Base-by-base conservation (phyloP, 2,329 filamentous ascomycete species). In the Aotearoamyces nothofagi region DNA sequence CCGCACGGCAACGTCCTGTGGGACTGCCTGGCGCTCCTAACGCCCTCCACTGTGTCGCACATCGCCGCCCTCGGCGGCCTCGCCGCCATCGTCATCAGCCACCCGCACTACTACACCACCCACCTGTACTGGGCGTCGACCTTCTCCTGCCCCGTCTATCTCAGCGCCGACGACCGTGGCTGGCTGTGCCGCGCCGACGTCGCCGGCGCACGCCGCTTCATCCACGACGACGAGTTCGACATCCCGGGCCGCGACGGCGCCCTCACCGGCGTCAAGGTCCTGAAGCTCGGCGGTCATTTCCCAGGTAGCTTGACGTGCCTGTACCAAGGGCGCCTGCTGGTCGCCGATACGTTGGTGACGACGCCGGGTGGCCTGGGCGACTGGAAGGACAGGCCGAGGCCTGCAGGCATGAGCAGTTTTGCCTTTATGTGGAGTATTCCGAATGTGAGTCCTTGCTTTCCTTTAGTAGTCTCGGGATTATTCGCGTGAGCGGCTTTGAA, bases 41-140 rank as follows among this genome's bases (percentile, higher is more conserved):
- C 86, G 46, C 52, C 63, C 2, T 61, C 61, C 3, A 86, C 79
- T 0, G 51, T 79, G 0, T 45, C 53, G 1, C 48, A 51, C 32
- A 69, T 87, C 41, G 58, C 64, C 5, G 47, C 45, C 0, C 57
- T 72, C 5, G 80, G 80, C 24, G 78, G 78, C 0, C 45, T 92
- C 9, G 56, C 57, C 17, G 79, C 75, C 0, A 84, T 90, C 25
- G 71, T 72, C 39, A 81, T 86, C 37, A 74, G 66, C 8, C 79
- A 92, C 52, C 82, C 82, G 29, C 82, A 92, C 48, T 92, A 80
- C 53, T 90, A 81, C 53, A 73, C 72, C 9, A 78, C 79, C 3
- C 76, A 83, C 48, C 51, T 79, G 1, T 68, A 77, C 39, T 92
- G 82, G 81, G 74, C 77, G 0, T 47, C 57, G 24, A 60, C 62